Evolutionary conservation across 805 yeast species (phyloP).

Genomic region (Myxozyma vanderwaltii): DNA sequence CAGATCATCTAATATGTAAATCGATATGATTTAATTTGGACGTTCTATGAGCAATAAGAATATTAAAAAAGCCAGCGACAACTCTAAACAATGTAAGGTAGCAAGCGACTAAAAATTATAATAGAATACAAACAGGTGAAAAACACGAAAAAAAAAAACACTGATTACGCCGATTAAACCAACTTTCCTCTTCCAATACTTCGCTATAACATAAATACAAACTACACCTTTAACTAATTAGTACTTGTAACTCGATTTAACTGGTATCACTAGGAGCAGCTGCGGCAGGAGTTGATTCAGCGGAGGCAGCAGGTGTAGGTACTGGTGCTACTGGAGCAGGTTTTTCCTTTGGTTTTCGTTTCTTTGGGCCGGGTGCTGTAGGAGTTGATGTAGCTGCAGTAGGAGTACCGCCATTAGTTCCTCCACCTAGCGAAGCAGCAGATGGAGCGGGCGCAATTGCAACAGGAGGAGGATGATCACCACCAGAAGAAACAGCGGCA

Average conservation of each 20-base stretch:
- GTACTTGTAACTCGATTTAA: no score
- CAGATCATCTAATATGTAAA: no score
- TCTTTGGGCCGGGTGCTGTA: slow-evolving; percentile 5
- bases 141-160: no score
- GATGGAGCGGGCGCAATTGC: slow-evolving; percentile 22
- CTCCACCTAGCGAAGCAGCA: neutral
- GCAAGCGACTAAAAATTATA: no score
- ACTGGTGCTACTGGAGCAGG: neutral
- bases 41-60: no score
- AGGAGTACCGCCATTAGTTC: neutral
- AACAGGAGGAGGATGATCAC: slow-evolving; percentile 5
- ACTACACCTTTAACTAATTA: no score
- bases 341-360: neutral
- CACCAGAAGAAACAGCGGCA: slow-evolving; percentile 4
- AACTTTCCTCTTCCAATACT: no score
- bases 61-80: no score
- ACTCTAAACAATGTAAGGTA: no score
- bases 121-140: no score
- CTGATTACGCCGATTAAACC: neutral
- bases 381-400: neutral
- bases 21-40: no score
- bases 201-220: no score
- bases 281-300: neutral
- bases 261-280: neutral
- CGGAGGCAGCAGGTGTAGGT: neutral